Base-by-base conservation (phyloP, 768 basidiomycete genomes). In the Pulveroboletus sp. region DNA sequence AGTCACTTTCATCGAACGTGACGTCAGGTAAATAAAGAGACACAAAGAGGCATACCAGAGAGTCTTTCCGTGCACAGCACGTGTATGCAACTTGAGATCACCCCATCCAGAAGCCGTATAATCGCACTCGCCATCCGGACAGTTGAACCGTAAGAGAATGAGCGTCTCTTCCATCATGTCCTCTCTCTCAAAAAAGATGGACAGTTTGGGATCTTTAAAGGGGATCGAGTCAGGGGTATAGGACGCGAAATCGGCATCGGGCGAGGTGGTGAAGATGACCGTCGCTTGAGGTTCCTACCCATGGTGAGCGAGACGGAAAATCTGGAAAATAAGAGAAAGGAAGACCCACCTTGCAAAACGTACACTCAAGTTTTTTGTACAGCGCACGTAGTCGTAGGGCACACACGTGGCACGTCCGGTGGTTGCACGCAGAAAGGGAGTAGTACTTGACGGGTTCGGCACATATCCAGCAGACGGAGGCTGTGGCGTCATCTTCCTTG, bases 111-210 rank as follows among this genome's bases (percentile, higher is more conserved):
- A 81, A 1, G 80, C 92, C 53, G 87, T 84, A 57, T 87, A 90
- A 43, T 85, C 85, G 61, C 95, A 99, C 43, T 85, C 78, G 0
- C 78, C 60, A 56, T 90, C 87, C 0, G 95, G 91, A 60, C 95
- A 98, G 63, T 97, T 98, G 77, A 91, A 98, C 2, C 94, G 82
- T 11, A 99, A 82, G 16, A 99, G 76, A 6, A 94, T 76, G 21
- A 97, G 75, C 0, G 91, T 90, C 32, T 94, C 92, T 57, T 97
- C 91, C 90, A 95, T 95, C 85, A 92, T 91, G 59, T 87, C 93
- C 59, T 78, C 79, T 21, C 85, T 88, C 74, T 97, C 94, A 59
- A 98, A 99, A 43, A 74, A 81, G 36, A 97, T 85, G 7, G 76
- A 76, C 10, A 97, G 74, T 65, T 86, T 87, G 0, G 74, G 39